A percentile compares a stretch with the other conserved stretches of the same genome.
These are phyloP conservation scores for Penicillium longicatenatum DNA, from an alignment of 495 filamentous ascomycete species.

Conservation along the genomic window DNA sequence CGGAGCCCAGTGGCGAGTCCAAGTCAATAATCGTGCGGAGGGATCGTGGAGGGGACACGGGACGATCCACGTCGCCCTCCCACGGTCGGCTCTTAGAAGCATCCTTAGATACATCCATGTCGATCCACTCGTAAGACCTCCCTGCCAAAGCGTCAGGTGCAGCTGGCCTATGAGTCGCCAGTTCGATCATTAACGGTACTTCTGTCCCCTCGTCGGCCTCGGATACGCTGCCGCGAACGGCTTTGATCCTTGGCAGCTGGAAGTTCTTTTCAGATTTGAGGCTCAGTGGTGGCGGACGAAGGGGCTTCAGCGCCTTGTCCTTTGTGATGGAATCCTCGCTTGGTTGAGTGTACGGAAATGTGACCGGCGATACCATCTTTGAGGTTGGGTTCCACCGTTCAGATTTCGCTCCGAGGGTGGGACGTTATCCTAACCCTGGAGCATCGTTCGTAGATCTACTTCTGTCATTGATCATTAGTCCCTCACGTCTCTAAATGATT, in stretches of 20 bases:
- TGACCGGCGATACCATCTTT: slow-evolving; percentile 15
- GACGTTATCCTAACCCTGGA: not conserved
- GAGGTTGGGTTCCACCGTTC: not conserved
- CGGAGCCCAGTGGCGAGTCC: slow-evolving; percentile 19
- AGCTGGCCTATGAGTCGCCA: not conserved
- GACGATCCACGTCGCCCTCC: not conserved
- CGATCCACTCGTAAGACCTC: slow-evolving; percentile 3
- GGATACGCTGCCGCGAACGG: slow-evolving; percentile 9
- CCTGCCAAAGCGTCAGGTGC: not conserved
- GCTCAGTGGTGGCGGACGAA: slow-evolving; percentile 12
- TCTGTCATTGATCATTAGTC: not conserved
- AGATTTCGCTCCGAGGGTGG: not conserved
- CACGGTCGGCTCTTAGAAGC: not conserved
- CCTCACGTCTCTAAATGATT: not conserved
- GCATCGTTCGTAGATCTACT: not conserved
- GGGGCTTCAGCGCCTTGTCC: slow-evolving; percentile 7
- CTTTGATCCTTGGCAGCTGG: slow-evolving; percentile 3
- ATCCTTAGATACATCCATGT: slow-evolving; percentile 5
- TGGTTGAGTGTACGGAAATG: slow-evolving; percentile 8
- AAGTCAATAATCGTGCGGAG: slow-evolving; percentile 20
- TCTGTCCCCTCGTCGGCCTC: slow-evolving; percentile 1
- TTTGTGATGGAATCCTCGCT: slow-evolving; percentile 3
- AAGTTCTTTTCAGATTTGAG: slow-evolving; percentile 1
- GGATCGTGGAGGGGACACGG: slow-evolving; percentile 15
- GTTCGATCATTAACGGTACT: not conserved